These are phyloP conservation scores for Neofusicoccum parvum DNA, from an alignment of 2,329 filamentous ascomycete genomes.

Conservation along the genomic window DNA sequence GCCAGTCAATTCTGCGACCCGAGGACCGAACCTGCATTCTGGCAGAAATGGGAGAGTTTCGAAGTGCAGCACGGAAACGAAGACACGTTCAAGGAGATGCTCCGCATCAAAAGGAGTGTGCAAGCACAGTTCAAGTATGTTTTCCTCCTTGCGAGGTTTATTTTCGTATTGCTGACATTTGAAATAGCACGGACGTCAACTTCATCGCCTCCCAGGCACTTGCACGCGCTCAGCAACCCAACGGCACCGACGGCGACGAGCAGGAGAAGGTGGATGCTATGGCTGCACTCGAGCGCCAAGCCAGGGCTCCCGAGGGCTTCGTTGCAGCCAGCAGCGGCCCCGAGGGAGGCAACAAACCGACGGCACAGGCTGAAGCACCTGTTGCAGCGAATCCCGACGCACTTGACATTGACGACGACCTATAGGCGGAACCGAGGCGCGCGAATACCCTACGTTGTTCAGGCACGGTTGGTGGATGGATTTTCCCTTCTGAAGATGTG, in stretches of 20 bases:
- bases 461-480: constrained; percentile 2
- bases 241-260: constrained; percentile 47
- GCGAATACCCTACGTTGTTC: constrained; percentile 19
- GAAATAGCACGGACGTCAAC: constrained; percentile 80
- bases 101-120: constrained; percentile 94
- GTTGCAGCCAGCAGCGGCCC: constrained; percentile 81
- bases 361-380: constrained; percentile 38
- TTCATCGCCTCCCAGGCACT: constrained; percentile 97
- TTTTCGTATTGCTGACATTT: constrained; percentile 32
- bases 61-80: constrained; percentile 98
- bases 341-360: constrained; percentile 50
- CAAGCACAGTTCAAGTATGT: constrained; percentile 91
- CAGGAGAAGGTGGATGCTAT: constrained; percentile 74
- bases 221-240: constrained; percentile 71
- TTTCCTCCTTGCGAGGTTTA: neutral
- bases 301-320: constrained; percentile 86
- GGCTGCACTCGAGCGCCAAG: constrained; percentile 84
- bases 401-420: constrained; percentile 71
- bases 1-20: constrained; percentile 97
- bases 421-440: constrained; percentile 22
- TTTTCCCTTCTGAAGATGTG: constrained; percentile 10
- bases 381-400: constrained; percentile 76
- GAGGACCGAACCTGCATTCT: constrained; percentile 84
- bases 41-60: constrained; percentile 96
- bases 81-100: constrained; percentile 99